phyloP scores from a whole-genome alignment of 768 basidiomycete genomes.

The Trametes cingulata region DNA sequence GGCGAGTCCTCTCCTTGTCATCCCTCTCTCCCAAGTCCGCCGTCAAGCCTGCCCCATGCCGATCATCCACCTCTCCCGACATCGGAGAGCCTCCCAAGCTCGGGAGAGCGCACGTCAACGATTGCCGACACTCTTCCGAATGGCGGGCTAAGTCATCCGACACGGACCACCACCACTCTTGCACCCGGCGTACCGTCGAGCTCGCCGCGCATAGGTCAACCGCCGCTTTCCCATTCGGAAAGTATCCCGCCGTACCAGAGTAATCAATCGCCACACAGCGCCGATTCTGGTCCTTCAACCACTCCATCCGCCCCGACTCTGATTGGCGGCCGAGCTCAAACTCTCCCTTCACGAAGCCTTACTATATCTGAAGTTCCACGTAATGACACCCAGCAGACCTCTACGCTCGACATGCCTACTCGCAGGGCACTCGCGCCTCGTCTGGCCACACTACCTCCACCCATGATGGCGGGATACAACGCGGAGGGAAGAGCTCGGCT shows the following conservation, averaged over 20 bases:
- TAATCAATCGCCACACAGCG: background rate
- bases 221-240: too few relatives aligned
- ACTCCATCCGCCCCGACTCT: background rate
- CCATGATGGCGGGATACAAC: conserved; percentile 32
- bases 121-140: background rate
- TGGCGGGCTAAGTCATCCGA: background rate
- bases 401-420: background rate
- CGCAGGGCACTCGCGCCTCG: conserved; percentile 24
- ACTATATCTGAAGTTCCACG: background rate
- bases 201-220: too few relatives aligned
- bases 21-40: conserved; percentile 1
- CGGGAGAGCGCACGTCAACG: conserved; percentile 1
- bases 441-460: conserved; percentile 32
- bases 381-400: background rate
- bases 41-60: background rate
- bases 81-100: background rate
- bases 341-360: conserved; percentile 1
- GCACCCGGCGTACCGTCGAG: too few relatives aligned
- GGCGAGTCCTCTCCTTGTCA: conserved; percentile 10
- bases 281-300: background rate
- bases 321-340: background rate
- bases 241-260: too few relatives aligned
- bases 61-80: background rate
- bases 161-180: too few relatives aligned
- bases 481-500: conserved; percentile 43